Evolutionary conservation across 2,329 filamentous ascomycete species (phyloP).

Genomic region (Claviceps africana): DNA sequence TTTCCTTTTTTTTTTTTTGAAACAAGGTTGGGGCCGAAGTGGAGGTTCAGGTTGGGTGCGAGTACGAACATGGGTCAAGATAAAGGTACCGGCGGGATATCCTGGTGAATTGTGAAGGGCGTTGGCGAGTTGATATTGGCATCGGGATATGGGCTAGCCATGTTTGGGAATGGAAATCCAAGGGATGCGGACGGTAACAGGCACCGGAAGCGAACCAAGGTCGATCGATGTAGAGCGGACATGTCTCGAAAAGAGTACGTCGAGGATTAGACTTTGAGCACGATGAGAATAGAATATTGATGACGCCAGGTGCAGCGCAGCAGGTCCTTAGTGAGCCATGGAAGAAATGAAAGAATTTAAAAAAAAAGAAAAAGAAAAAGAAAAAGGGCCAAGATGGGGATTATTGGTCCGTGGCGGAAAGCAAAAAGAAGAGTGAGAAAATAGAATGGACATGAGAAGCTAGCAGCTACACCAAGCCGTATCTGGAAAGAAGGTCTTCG

Average conservation of each 20-base stretch:
- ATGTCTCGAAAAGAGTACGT: not conserved
- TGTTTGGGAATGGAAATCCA: not conserved
- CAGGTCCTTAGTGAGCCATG: not conserved
- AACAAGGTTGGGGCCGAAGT: not conserved
- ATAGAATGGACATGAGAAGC: too few species aligned
- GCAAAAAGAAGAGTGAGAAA: too few species aligned
- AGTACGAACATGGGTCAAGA: not conserved
- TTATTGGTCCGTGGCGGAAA: too few species aligned
- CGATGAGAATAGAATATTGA: not conserved
- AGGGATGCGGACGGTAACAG: not conserved
- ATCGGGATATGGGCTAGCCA: not conserved
- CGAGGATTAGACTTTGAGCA: not conserved
- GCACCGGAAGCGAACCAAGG: not conserved
- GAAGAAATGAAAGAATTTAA: not conserved
- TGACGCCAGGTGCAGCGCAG: not conserved
- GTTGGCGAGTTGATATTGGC: not conserved
- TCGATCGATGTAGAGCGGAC: not conserved
- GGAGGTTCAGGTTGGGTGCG: too few species aligned
- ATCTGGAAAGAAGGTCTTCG: too few species aligned
- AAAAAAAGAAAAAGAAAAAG: too few species aligned
- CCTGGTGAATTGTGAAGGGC: constrained; percentile 1
- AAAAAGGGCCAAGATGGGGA: too few species aligned
- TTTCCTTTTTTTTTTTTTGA: too few species aligned
- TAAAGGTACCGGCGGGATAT: not conserved
- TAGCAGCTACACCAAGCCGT: too few species aligned